Percentiles rank a stretch among this genome's conserved stretches.
Evolutionary conservation across 495 filamentous ascomycete genomes (phyloP).

Genomic region (Hypoxylon crocopeplum): DNA sequence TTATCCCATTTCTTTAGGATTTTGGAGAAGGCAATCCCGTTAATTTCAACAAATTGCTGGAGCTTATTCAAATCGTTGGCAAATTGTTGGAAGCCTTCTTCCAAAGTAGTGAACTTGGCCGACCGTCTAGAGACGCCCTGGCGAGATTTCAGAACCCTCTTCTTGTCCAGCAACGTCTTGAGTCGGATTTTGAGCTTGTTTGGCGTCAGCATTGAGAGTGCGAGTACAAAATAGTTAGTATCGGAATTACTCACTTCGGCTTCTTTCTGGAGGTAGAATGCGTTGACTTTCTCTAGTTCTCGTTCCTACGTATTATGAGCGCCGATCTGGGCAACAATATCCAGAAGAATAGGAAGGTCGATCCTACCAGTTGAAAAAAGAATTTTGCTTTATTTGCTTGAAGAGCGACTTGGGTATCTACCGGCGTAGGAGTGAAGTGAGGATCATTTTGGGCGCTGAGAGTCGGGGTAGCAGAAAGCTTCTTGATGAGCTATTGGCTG

Average conservation of each 20-base stretch:
- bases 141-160: conserved; percentile 82
- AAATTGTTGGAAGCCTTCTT: conserved; percentile 97
- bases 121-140: conserved; percentile 81
- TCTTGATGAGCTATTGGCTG: conserved; percentile 87
- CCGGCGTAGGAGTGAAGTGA: conserved; percentile 49
- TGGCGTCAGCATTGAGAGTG: conserved; percentile 12
- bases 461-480: conserved; percentile 87
- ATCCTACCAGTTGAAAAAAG: conserved; percentile 91
- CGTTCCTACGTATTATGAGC: conserved; percentile 69
- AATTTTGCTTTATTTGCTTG: conserved; percentile 98
- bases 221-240: background rate
- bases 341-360: conserved; percentile 1
- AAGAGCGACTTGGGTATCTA: conserved; percentile 85
- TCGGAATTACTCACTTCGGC: conserved; percentile 74
- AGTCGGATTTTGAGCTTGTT: conserved; percentile 87
- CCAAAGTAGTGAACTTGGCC: conserved; percentile 87
- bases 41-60: conserved; percentile 98
- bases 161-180: conserved; percentile 92
- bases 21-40: conserved; percentile 96
- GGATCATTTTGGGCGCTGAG: conserved; percentile 75
- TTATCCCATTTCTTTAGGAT: conserved; percentile 99
- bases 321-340: background rate
- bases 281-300: conserved; percentile 97
- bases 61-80: conserved; percentile 95
- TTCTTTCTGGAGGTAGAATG: conserved; percentile 97